Conservation (phyloP, 345 rosid species). For the Arabis alpina region DNA sequence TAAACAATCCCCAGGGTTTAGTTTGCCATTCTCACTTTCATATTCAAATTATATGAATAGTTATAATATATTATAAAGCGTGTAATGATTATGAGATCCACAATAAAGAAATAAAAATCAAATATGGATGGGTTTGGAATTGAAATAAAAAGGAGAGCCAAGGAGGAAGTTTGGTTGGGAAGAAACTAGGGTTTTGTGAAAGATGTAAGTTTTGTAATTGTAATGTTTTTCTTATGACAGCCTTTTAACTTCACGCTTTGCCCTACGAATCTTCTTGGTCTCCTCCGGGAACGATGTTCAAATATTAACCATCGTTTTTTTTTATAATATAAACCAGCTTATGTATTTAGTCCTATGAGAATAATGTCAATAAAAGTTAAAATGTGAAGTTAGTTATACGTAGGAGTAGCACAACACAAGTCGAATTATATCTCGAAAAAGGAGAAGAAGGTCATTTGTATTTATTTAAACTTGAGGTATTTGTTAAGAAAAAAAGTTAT, state of each 20-base stretch:
- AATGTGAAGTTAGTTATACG: not conserved
- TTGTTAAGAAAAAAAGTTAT: no score
- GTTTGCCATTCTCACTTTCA: slow-evolving; percentile 21
- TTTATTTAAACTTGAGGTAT: no score
- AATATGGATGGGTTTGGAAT: slow-evolving; percentile 37
- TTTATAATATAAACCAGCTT: no score
- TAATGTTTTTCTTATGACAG: slow-evolving; percentile 40
- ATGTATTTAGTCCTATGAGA: not conserved
- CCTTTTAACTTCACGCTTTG: slow-evolving; percentile 48
- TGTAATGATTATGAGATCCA: slow-evolving; percentile 45
- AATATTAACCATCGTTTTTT: no score
- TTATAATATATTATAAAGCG: slow-evolving; percentile 30
- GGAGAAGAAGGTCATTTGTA: no score
- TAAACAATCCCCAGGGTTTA: slow-evolving; percentile 22
- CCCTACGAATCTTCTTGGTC: slow-evolving; percentile 45
- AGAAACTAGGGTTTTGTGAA: slow-evolving; percentile 47
- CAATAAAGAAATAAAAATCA: slow-evolving; percentile 21
- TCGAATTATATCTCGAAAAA: no score
- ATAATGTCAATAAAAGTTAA: not conserved
- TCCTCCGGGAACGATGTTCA: slow-evolving; percentile 45
- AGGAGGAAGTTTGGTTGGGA: slow-evolving; percentile 46
- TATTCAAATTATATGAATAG: slow-evolving; percentile 35
- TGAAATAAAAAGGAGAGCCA: slow-evolving; percentile 47
- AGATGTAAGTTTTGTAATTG: slow-evolving; percentile 38
- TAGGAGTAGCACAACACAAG: slow-evolving; percentile 6